Conservation (phyloP, 306 rosid species). For the Casuarina glauca region DNA sequence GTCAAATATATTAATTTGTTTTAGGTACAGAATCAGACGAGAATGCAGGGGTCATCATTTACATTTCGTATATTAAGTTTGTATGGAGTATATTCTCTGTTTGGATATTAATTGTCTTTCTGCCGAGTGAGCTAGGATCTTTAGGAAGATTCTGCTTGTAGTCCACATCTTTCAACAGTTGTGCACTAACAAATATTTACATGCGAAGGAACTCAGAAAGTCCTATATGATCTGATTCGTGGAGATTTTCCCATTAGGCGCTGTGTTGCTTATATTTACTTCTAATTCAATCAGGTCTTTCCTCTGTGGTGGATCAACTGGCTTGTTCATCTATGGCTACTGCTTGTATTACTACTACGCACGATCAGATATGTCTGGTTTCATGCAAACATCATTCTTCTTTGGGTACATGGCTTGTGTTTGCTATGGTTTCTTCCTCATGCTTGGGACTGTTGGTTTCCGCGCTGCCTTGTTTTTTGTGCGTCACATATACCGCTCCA, state of each 20-base stretch:
- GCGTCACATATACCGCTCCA: constrained; percentile 42
- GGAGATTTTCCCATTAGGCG: background rate
- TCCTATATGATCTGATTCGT: background rate
- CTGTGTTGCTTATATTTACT: constrained; percentile 10
- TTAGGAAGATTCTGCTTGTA: constrained; percentile 1
- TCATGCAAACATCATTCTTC: constrained; percentile 63
- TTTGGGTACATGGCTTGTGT: constrained; percentile 61
- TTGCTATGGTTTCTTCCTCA: constrained; percentile 59
- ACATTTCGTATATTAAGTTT: too few relatives aligned
- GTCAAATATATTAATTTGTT: too few relatives aligned
- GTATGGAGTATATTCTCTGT: too few relatives aligned
- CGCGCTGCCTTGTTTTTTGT: constrained; percentile 46
- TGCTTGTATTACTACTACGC: constrained; percentile 48
- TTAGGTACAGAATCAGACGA: too few relatives aligned
- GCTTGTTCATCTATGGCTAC: constrained; percentile 54
- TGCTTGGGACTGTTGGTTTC: constrained; percentile 58
- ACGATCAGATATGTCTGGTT: constrained; percentile 58
- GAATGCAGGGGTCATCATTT: too few relatives aligned
- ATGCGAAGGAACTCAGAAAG: background rate
- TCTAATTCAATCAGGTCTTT: constrained; percentile 42
- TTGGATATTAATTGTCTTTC: too few relatives aligned
- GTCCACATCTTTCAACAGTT: background rate
- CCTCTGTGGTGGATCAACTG: constrained; percentile 56
- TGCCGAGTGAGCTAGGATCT: background rate
- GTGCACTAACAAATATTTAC: background rate